phyloP scores from a whole-genome alignment of 1,284 basidiomycete species.

The Inonotus obliquus region DNA sequence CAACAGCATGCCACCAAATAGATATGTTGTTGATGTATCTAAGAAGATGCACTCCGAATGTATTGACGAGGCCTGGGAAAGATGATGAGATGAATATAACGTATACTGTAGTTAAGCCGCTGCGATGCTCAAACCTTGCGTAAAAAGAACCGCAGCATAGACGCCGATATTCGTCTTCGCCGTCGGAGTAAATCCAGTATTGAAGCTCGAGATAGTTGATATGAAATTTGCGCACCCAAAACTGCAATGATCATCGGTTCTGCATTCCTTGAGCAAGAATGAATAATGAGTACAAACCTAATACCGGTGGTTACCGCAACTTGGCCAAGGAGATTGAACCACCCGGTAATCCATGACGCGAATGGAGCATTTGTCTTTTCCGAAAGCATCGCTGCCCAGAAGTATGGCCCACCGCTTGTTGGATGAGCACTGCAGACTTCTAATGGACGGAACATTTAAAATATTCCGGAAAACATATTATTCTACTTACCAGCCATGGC shows the following conservation, averaged over 20 bases:
- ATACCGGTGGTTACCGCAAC: conserved; percentile 75
- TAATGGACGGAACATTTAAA: conserved; percentile 23
- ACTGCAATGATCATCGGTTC: conserved; percentile 29
- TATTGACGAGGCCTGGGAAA: conserved; percentile 53
- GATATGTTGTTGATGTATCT: conserved; percentile 68
- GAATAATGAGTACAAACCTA: conserved; percentile 33
- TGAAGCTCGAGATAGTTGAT: conserved; percentile 55
- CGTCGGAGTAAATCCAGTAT: conserved; percentile 51
- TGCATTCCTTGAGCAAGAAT: background rate
- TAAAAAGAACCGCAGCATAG: conserved; percentile 63
- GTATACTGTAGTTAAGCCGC: background rate
- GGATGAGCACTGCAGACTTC: conserved; percentile 72
- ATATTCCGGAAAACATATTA: background rate
- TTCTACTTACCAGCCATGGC: conserved; percentile 56
- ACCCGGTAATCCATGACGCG: conserved; percentile 67
- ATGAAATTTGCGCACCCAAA: conserved; percentile 69
- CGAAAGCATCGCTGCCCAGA: conserved; percentile 74
- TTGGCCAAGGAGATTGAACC: conserved; percentile 75
- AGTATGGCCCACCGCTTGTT: conserved; percentile 71
- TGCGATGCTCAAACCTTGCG: conserved; percentile 39
- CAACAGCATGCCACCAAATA: conserved; percentile 68
- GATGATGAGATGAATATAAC: background rate
- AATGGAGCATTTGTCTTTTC: conserved; percentile 48
- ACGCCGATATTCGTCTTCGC: conserved; percentile 62
- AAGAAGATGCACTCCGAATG: conserved; percentile 62